Evolutionary conservation across 352 stramenopile species (phyloP), one percentile per base, ranked within the genome.

Genomic region (Plasmopara viticola): DNA sequence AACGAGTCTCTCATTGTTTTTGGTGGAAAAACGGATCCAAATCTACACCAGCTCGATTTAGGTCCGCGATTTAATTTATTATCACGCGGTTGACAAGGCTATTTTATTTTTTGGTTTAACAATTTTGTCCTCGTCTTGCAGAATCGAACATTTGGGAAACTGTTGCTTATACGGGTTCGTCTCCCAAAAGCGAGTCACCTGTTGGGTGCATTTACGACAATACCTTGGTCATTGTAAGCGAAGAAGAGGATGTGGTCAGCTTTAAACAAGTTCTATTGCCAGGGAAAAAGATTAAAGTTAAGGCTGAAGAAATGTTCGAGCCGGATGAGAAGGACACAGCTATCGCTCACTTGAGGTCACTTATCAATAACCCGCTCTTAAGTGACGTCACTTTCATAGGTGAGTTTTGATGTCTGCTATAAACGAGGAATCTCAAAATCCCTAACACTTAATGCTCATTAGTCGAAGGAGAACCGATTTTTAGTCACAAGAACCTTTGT

Each of bases 31-130:
- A 98, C 84, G 15, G 95, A 95, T 44, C 89, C 71, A 29, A 95
- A 98, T 67, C 90, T 99, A 47, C 89, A 98, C 59, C 91, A 98
- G 53, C 74, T 99, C 8, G 89, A 88, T 41, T 60, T 94, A 39
- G 75, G 80, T 90, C 60, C 9, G 59, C 46, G 29, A 33, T 35
- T 13, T 30, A 12, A 18, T 6, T 0, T 30, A 10, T n/a, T 9
- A 51, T 51, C 9, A 48, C 12, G 12, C 38, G 37, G 29, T 34
- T 31, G 13, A 44, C 6, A 31, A 45, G 13, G 0, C 20, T 25
- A 3, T 25, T 25, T 25, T 25, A 3, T 25, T 25, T 25, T 3
- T 25, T 25, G 20, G 1, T 25, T 25, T 1, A 25, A 3, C 20
- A 3, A 3, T 1, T 25, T 25, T 25, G 20, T 25, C 1, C 33